Evolutionary conservation across 768 basidiomycete genomes (phyloP).

Genomic region (Kwoniella sp.): DNA sequence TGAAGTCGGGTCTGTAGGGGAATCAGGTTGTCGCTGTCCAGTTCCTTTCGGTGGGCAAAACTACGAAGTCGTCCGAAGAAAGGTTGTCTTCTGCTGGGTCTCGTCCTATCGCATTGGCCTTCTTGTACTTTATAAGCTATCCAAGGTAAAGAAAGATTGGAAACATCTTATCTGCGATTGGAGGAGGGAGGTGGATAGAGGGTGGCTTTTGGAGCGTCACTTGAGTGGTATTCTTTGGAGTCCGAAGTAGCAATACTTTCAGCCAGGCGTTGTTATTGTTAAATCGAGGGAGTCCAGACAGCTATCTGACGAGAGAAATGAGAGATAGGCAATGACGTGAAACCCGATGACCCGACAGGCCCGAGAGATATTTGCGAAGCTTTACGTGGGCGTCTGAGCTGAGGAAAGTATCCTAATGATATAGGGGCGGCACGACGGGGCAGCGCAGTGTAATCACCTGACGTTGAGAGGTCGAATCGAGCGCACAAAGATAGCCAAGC

Average conservation of each 20-base stretch:
- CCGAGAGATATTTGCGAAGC: not conserved
- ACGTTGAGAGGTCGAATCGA: not conserved
- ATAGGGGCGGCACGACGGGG: not conserved
- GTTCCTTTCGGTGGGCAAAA: not conserved
- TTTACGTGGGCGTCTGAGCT: not conserved
- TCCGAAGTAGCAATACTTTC: not conserved
- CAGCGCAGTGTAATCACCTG: not conserved
- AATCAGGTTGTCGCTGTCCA: not conserved
- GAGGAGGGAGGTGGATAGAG: not conserved
- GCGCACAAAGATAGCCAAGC: not conserved
- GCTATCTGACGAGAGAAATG: not conserved
- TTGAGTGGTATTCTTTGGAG: not conserved
- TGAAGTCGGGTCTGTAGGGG: not conserved
- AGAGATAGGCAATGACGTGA: not conserved
- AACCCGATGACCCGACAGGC: not conserved
- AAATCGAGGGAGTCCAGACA: not conserved
- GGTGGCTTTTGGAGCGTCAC: not conserved
- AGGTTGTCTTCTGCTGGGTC: not conserved
- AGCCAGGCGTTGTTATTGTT: not conserved
- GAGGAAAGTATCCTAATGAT: not conserved
- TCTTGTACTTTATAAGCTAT: not conserved
- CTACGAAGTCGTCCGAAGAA: not conserved
- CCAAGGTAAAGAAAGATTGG: not conserved
- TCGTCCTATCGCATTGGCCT: not conserved
- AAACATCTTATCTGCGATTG: slow-evolving; percentile 1